A percentile compares a stretch with the other conserved stretches of the same genome.
Conservation (phyloP, 768 basidiomycete genomes). For the Mrakia blollopis region DNA sequence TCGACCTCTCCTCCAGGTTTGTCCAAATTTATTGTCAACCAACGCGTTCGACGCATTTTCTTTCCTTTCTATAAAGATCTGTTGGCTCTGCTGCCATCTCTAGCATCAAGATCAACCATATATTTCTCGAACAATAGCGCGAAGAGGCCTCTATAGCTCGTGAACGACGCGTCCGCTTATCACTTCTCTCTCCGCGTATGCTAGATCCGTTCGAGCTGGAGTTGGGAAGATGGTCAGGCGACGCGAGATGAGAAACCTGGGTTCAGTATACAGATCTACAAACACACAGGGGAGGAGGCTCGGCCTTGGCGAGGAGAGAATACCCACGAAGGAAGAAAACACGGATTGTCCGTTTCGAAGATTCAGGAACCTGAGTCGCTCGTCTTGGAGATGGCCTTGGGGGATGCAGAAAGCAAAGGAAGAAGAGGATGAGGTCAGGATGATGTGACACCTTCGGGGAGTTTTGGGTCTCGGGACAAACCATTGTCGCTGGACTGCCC, state of each 20-base stretch:
- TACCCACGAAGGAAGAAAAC: constrained; percentile 24
- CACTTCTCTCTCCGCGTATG: no score
- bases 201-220: no score
- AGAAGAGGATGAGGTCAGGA: constrained; percentile 15
- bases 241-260: no score
- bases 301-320: background rate
- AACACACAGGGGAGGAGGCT: no score
- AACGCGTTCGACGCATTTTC: background rate
- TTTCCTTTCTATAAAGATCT: background rate
- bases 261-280: no score
- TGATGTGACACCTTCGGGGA: no score
- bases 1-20: background rate
- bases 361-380: constrained; percentile 80
- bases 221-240: no score
- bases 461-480: background rate
- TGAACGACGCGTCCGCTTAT: no score
- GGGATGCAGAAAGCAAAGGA: background rate
- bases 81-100: background rate
- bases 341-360: constrained; percentile 45
- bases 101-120: no score
- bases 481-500: constrained; percentile 63
- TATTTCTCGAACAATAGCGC: no score
- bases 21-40: background rate
- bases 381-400: constrained; percentile 87
- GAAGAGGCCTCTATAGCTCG: no score